phyloP scores from a whole-genome alignment of 2,329 filamentous ascomycete genomes.

The Penicillium digitatum region DNA sequence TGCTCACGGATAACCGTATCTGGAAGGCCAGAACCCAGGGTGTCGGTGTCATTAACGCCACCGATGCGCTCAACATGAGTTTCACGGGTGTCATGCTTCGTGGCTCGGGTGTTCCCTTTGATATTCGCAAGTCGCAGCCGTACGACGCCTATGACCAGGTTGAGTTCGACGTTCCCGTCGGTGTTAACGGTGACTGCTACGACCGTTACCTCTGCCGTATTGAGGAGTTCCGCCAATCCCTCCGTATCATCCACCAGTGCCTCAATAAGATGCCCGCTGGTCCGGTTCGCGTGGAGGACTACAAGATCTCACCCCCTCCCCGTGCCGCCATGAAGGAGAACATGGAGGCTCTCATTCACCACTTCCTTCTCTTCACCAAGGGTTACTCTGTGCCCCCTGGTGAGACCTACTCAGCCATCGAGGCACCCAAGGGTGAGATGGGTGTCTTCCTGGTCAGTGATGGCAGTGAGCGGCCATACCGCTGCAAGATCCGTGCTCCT shows the following conservation, averaged over 20 bases:
- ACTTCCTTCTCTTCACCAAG: constrained; percentile 98
- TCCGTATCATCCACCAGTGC: constrained; percentile 98
- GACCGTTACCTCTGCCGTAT: constrained; percentile 98
- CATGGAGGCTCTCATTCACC: constrained; percentile 99
- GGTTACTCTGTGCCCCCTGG: constrained; percentile 95
- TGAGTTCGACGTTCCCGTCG: constrained; percentile 96
- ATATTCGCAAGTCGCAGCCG: constrained; percentile 92
- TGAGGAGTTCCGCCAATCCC: constrained; percentile 98
- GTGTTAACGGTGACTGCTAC: constrained; percentile 97
- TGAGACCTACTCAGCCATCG: constrained; percentile 96
- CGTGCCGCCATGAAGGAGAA: constrained; percentile 99
- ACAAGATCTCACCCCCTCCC: constrained; percentile 96
- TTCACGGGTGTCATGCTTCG: constrained; percentile 98
- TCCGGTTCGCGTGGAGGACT: constrained; percentile 93
- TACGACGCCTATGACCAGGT: constrained; percentile 98
- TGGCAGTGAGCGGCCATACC: constrained; percentile 91
- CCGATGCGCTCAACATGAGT: constrained; percentile 93
- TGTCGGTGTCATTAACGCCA: constrained; percentile 83
- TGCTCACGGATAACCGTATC: constrained; percentile 98
- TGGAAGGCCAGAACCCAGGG: constrained; percentile 93
- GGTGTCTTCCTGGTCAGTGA: constrained; percentile 95
- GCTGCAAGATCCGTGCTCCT: constrained; percentile 94
- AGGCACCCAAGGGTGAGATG: constrained; percentile 99
- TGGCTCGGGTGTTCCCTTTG: constrained; percentile 92
- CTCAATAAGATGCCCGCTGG: constrained; percentile 98